Base-by-base conservation (phyloP, 2,329 filamentous ascomycete species). In the Cytospora schulzeri region DNA sequence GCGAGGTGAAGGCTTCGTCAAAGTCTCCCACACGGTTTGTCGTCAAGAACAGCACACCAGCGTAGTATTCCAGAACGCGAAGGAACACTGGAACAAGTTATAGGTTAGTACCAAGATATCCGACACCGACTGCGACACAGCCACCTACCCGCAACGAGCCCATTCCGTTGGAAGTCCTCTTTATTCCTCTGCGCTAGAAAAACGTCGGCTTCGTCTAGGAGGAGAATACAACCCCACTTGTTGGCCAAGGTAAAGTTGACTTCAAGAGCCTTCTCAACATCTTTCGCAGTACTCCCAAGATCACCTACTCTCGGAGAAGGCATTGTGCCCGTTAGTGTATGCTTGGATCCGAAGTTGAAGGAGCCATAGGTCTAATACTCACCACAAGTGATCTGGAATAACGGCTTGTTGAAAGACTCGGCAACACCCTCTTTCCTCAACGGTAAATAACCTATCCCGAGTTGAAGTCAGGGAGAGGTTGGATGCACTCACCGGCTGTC, bases 31-130 rank as follows among this genome's bases (percentile, higher is more conserved):
- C 80, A 17, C 80, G 76, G 72, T 83, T 83, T 48, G 80, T 83
- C 17, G 80, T 83, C 62, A 83, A 73, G 74, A 83, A 81, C 26
- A 83, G 75, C n/a, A 82, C 76, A 53, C 81, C 81, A 4, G 2
- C 74, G 72, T 78, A 80, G 68, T 79, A 80, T 62, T 80, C 78
- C 0, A 80, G 69, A 0, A 76, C 71, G 0, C 77, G 72, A 5
- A 80, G 72, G 57, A 80, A 80, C 3, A 80, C 77, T 75, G 22
- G 28, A 8, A 7, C 1, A 2, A 54, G 24, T 35, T n/a, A 11
- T 22, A 6, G 14, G 9, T 54, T 5, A 29, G 24, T 3, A n/a
- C 9, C 12, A 11, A 17, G n/a, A n/a, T n/a, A n/a, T n/a, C n/a
- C n/a, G n/a, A n/a, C n/a, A n/a, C n/a, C n/a, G n/a, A n/a, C n/a